Evolutionary conservation across 2,329 filamentous ascomycete species (phyloP), one percentile per base, ranked within the genome.

Genomic region (Ophiocordyceps sinensis): DNA sequence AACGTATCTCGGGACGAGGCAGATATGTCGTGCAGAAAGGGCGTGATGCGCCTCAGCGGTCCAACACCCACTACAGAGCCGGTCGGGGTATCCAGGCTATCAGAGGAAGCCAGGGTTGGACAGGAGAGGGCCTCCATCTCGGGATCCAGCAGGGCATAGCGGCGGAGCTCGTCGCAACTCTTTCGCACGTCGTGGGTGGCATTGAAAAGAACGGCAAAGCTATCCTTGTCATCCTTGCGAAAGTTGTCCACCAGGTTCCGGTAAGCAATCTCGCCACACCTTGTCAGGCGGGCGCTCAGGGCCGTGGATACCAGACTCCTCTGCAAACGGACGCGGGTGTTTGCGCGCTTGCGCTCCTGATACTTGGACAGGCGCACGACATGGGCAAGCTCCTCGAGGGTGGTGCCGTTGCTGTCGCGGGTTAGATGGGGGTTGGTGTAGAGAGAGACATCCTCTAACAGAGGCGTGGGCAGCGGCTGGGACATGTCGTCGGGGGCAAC

Each of bases 191-290:
- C 79, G 59, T 86, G 79, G 44, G 89, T 73, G 43, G 83, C 82
- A 67, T 80, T 81, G 59, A 84, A 86, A 36, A 91, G 63, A 47
- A 70, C 73, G 31, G 78, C 75, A 66, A 91, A 91, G 45, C 69
- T 73, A 53, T 80, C 80, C 65, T 85, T 85, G 62, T 91, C 82
- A 55, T 87, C 84, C 39, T 74, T 75, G 45, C 82, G 77, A 60
- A 89, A 87, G 60, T 75, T 77, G 50, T 89, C 83, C 50, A 85
- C 81, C 51, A 91, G 66, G 50, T 81, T 84, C 47, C 80, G 75
- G 56, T 86, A 78, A 45, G 82, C 77, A 44, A 82, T 75, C 58
- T 85, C 80, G 48, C 82, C 80, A 51, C 79, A 85, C 49, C 82
- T 75, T 51, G 79, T 78, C 55, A 89, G 67, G 43, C 85, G 80